A percentile compares a stretch with the other conserved stretches of the same genome.
Conservation (phyloP, 352 stramenopile genomes). For the Pythium diclinum region DNA sequence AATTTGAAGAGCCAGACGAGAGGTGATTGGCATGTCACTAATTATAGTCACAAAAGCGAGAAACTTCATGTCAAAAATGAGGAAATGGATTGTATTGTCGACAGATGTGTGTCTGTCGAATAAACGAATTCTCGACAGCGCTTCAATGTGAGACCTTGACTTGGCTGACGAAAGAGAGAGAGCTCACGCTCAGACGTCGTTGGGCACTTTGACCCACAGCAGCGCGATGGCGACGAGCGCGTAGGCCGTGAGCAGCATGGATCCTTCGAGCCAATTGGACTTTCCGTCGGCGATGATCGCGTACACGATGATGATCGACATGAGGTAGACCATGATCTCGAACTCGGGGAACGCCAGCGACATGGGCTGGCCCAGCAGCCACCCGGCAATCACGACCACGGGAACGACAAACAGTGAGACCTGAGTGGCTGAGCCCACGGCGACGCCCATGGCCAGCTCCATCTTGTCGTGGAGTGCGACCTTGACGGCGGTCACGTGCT, state of each 20-base stretch:
- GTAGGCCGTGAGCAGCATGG: conserved; percentile 91
- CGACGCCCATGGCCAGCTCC: conserved; percentile 97
- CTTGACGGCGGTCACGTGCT: conserved; percentile 96
- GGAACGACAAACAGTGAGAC: conserved; percentile 97
- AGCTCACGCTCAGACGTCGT: not conserved
- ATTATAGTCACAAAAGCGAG: conserved; percentile 9
- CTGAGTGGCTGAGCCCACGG: conserved; percentile 96
- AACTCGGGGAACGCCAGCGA: conserved; percentile 95
- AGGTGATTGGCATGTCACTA: not conserved
- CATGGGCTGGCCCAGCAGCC: conserved; percentile 92
- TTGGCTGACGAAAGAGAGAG: not conserved
- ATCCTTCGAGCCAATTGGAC: conserved; percentile 91
- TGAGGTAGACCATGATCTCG: conserved; percentile 95
- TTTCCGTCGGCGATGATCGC: conserved; percentile 89
- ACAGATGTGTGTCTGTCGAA: not conserved
- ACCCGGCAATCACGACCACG: conserved; percentile 93
- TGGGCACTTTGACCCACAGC: conserved; percentile 74
- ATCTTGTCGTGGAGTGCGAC: conserved; percentile 98
- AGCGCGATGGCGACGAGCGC: conserved; percentile 84
- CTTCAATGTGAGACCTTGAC: not conserved
- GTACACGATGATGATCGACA: conserved; percentile 95
- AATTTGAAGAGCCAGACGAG: conserved; percentile 1
- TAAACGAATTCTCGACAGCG: conserved; percentile 5
- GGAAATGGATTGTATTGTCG: not conserved
- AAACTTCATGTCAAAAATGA: conserved; percentile 10